phyloP scores from a whole-genome alignment of 805 yeast species.

The Lipomyces anomalus region DNA sequence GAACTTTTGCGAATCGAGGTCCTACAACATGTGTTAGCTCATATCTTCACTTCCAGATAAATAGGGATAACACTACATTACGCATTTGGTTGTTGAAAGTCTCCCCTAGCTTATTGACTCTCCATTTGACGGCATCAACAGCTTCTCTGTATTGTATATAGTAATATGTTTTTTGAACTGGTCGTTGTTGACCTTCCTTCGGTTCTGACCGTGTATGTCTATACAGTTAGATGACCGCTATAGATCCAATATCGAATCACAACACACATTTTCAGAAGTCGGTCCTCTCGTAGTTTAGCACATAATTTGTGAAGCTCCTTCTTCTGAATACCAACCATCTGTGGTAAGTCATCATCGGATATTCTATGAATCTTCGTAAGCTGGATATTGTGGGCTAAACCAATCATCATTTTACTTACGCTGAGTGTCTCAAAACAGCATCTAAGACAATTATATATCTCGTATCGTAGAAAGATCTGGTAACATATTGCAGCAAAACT shows the following conservation, averaged over 20 bases:
- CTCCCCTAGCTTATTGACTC: constrained; percentile 80
- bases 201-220: constrained; percentile 31
- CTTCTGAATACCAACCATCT: constrained; percentile 72
- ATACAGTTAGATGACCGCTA: neutral
- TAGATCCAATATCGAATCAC: constrained; percentile 33
- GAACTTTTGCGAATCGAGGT: constrained; percentile 89
- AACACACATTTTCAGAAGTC: constrained; percentile 60
- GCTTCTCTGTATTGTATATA: constrained; percentile 89
- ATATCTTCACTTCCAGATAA: too few species aligned
- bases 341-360: constrained; percentile 84
- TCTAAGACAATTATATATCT: constrained; percentile 81
- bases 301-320: constrained; percentile 82
- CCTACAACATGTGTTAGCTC: constrained; percentile 32
- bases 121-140: constrained; percentile 94
- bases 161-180: constrained; percentile 72
- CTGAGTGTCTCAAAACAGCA: constrained; percentile 81
- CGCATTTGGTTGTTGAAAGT: constrained; percentile 74
- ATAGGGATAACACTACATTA: too few species aligned
- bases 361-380: constrained; percentile 32
- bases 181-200: constrained; percentile 55
- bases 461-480: constrained; percentile 79
- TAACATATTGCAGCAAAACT: constrained; percentile 63
- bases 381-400: neutral
- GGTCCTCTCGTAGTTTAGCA: constrained; percentile 76
- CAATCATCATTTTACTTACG: constrained; percentile 35